Percentiles rank a stretch among this genome's conserved stretches.
Evolutionary conservation across 2,329 filamentous ascomycete species (phyloP).

Genomic region (Aspergillus spinulosporus): DNA sequence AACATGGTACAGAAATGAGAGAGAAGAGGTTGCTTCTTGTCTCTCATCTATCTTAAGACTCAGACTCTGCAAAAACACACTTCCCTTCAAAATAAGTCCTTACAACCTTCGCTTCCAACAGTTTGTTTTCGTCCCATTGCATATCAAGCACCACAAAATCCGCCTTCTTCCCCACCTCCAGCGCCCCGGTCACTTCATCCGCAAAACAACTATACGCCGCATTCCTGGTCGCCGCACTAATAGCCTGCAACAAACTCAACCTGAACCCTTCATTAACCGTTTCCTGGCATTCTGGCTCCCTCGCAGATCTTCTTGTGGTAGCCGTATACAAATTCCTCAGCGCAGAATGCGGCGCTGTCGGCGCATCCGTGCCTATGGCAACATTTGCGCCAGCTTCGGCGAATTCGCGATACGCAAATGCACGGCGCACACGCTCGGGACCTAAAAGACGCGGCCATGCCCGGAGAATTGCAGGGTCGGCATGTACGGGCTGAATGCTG

Average conservation of each 20-base stretch:
- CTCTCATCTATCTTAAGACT: neutral
- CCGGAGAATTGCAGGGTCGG: conserved; percentile 48
- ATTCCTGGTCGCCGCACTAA: conserved; percentile 47
- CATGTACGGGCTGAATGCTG: conserved; percentile 41
- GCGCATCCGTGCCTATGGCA: conserved; percentile 51
- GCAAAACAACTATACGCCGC: conserved; percentile 49
- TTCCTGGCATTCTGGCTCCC: conserved; percentile 36
- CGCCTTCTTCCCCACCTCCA: conserved; percentile 44
- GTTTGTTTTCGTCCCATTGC: conserved; percentile 38
- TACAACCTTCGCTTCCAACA: conserved; percentile 42
- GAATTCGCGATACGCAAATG: conserved; percentile 54
- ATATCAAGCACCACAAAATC: conserved; percentile 49
- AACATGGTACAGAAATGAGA: neutral
- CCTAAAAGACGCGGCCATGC: conserved; percentile 50
- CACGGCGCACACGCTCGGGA: conserved; percentile 44
- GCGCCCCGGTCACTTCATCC: conserved; percentile 40
- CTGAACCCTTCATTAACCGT: conserved; percentile 47
- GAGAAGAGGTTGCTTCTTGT: neutral
- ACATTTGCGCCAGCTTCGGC: conserved; percentile 42
- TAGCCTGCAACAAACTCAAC: conserved; percentile 42
- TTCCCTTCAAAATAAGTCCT: conserved; percentile 48
- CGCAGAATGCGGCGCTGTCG: conserved; percentile 49
- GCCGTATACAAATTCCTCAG: conserved; percentile 52
- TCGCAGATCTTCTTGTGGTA: conserved; percentile 48
- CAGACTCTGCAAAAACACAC: conserved; percentile 26